These are phyloP conservation scores for Fusarium secorum DNA, from an alignment of 2,329 filamentous ascomycete species.

Conservation along the genomic window DNA sequence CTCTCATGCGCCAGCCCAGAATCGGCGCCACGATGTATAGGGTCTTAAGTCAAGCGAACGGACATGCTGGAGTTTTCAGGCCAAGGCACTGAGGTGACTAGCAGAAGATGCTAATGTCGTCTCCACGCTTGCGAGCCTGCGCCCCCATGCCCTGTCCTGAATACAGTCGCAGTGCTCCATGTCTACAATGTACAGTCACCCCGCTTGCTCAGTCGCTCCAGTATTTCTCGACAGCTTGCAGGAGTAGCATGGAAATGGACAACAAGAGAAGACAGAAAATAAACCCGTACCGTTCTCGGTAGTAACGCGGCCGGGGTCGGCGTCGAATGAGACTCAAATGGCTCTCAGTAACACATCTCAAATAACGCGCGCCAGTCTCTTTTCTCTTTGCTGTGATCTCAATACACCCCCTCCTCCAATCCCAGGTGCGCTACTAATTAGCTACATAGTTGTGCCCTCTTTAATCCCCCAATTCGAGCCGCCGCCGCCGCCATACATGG, in stretches of 20 bases:
- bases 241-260: constrained; percentile 29
- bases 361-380: constrained; percentile 35
- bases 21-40: constrained; percentile 38
- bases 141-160: constrained; percentile 30
- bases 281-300: constrained; percentile 29
- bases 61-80: constrained; percentile 28
- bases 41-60: constrained; percentile 28
- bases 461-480: constrained; percentile 43
- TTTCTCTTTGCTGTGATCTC: constrained; percentile 30
- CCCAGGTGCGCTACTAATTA: constrained; percentile 36
- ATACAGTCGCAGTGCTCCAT: constrained; percentile 20
- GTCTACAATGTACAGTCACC: constrained; percentile 15
- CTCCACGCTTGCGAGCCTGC: constrained; percentile 29
- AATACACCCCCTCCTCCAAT: constrained; percentile 40
- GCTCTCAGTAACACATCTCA: constrained; percentile 36
- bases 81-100: constrained; percentile 23
- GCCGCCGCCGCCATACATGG: constrained; percentile 43
- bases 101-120: constrained; percentile 15
- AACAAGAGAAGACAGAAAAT: constrained; percentile 29
- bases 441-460: constrained; percentile 40
- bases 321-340: constrained; percentile 37
- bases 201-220: constrained; percentile 27
- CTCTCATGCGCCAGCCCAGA: constrained; percentile 41
- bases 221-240: constrained; percentile 28
- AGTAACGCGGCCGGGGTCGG: constrained; percentile 40